These are phyloP conservation scores for Aspergillus alliaceus DNA, from an alignment of 2,329 filamentous ascomycete genomes.

Conservation along the genomic window DNA sequence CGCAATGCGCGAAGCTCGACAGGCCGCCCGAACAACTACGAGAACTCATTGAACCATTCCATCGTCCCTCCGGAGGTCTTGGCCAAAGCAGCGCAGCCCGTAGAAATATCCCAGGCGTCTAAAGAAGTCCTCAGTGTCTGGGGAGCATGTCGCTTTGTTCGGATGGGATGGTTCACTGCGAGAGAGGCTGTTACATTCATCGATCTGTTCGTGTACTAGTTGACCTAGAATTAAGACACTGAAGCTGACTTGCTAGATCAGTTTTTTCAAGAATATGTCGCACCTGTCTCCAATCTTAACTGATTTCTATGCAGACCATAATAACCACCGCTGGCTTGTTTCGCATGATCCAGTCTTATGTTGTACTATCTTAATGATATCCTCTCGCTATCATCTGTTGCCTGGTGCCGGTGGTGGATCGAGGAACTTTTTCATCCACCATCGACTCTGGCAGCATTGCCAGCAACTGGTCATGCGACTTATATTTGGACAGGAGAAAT, in stretches of 20 bases:
- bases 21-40: constrained; percentile 7
- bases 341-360: constrained; percentile 55
- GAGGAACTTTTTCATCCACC: constrained; percentile 54
- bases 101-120: constrained; percentile 28
- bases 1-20: constrained; percentile 21
- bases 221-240: neutral
- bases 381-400: constrained; percentile 52
- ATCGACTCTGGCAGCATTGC: constrained; percentile 56
- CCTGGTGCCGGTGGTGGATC: constrained; percentile 47
- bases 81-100: constrained; percentile 24
- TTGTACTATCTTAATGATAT: constrained; percentile 56
- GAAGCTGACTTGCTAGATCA: constrained; percentile 11
- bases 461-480: constrained; percentile 55
- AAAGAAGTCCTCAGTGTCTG: constrained; percentile 46
- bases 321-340: constrained; percentile 50
- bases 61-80: constrained; percentile 19
- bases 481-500: constrained; percentile 55
- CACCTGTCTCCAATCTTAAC: constrained; percentile 53
- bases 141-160: constrained; percentile 54
- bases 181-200: constrained; percentile 55
- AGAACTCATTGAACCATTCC: constrained; percentile 17
- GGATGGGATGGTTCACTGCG: constrained; percentile 58
- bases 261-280: constrained; percentile 53
- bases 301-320: constrained; percentile 51
- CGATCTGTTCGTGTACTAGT: constrained; percentile 41